Evolutionary conservation across 176 grass and related monocot species (phyloP).

Genomic region (Thalia dealbata): DNA sequence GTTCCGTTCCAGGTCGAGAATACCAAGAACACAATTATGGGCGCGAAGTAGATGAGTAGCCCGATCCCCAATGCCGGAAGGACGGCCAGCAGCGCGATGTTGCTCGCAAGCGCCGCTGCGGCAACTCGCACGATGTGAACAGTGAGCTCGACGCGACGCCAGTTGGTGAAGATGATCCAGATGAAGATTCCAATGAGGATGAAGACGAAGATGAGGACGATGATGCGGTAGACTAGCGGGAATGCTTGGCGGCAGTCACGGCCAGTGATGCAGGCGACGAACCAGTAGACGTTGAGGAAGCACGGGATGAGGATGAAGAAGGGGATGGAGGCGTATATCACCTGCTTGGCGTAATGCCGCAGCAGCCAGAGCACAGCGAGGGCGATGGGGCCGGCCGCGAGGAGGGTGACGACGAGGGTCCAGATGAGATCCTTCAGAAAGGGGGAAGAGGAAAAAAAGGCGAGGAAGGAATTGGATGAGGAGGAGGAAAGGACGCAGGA

Average conservation of each 20-base stretch:
- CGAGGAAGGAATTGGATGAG: not conserved
- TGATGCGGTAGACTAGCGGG: constrained; percentile 32
- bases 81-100: constrained; percentile 22
- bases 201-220: constrained; percentile 31
- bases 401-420: constrained; percentile 31
- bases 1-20: constrained; percentile 39
- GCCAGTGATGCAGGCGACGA: constrained; percentile 25
- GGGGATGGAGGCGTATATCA: constrained; percentile 30
- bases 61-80: constrained; percentile 24
- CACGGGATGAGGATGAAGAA: constrained; percentile 41
- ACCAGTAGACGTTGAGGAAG: constrained; percentile 43
- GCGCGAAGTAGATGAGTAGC: constrained; percentile 28
- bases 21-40: constrained; percentile 34
- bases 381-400: constrained; percentile 18
- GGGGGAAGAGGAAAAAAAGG: not conserved
- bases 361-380: constrained; percentile 32
- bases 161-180: constrained; percentile 39
- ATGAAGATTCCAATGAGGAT: constrained; percentile 27
- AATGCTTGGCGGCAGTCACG: constrained; percentile 11
- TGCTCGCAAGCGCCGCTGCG: constrained; percentile 25
- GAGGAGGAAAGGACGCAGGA: constrained; percentile 12
- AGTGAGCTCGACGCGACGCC: constrained; percentile 33
- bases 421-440: constrained; percentile 30
- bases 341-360: constrained; percentile 24
- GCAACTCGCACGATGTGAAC: constrained; percentile 32